These are phyloP conservation scores for Cladobotryum mycophilum DNA, from an alignment of 2,329 filamentous ascomycete species.

Conservation along the genomic window DNA sequence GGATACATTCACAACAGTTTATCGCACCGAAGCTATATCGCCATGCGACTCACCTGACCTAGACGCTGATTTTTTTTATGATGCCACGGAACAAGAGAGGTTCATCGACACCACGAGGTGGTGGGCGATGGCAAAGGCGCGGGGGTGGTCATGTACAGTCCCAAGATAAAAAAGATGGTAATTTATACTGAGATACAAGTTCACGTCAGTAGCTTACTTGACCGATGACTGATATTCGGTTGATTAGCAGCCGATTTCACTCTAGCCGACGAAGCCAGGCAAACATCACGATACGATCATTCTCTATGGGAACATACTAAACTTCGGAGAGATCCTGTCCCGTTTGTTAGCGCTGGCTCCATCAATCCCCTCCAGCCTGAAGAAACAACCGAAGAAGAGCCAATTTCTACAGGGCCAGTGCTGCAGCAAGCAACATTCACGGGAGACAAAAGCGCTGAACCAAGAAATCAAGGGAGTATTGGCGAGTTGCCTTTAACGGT, in stretches of 20 bases:
- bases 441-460: too few species aligned
- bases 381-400: conserved; percentile 30
- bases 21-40: too few species aligned
- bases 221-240: background rate
- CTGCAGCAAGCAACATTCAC: too few species aligned
- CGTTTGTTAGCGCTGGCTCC: conserved; percentile 48
- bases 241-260: conserved; percentile 34
- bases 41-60: background rate
- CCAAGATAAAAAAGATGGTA: background rate
- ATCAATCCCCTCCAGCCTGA: conserved; percentile 37
- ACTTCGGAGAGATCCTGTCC: conserved; percentile 43
- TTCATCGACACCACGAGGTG: conserved; percentile 14
- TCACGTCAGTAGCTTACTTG: background rate
- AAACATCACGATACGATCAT: conserved; percentile 41
- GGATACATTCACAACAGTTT: background rate
- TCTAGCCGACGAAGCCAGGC: conserved; percentile 42
- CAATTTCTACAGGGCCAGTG: background rate
- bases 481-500: background rate
- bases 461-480: background rate
- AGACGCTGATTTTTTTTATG: background rate
- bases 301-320: conserved; percentile 34
- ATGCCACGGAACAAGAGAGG: conserved; percentile 23
- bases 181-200: background rate
- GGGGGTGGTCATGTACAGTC: too few species aligned
- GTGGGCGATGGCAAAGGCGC: conserved; percentile 1